Percentiles rank a stretch among this genome's conserved stretches.
phyloP scores from a whole-genome alignment of 768 basidiomycete genomes.

The Kwoniella heveanensis region DNA sequence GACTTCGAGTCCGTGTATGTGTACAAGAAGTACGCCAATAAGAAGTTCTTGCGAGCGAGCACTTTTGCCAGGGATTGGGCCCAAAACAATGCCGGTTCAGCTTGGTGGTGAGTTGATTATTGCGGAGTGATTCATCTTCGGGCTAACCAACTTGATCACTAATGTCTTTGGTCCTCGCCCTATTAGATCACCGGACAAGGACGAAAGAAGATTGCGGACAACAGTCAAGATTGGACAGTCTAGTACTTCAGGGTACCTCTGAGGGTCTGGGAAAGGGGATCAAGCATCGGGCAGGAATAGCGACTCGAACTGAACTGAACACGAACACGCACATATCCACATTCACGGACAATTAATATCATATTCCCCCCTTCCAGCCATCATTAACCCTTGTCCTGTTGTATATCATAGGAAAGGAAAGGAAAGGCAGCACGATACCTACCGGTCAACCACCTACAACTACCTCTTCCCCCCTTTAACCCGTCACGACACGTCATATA shows the following conservation, averaged over 20 bases:
- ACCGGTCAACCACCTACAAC: neutral
- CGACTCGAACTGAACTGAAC: constrained; percentile 1
- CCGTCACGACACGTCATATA: neutral
- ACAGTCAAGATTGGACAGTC: neutral
- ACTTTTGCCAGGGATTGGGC: constrained; percentile 60
- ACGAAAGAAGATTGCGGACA: neutral
- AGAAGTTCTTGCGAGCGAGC: constrained; percentile 89
- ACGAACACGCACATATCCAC: neutral
- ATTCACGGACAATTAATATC: constrained; percentile 3
- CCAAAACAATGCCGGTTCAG: constrained; percentile 36
- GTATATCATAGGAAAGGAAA: neutral
- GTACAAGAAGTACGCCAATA: constrained; percentile 94
- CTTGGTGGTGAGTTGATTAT: constrained; percentile 25
- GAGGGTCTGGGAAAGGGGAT: neutral
- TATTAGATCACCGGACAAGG: too few relatives aligned
- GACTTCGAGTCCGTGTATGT: constrained; percentile 83
- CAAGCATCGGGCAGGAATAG: neutral
- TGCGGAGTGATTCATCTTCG: too few relatives aligned
- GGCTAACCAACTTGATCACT: too few relatives aligned
- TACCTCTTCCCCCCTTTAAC: neutral
- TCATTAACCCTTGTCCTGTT: neutral
- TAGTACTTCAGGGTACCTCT: neutral
- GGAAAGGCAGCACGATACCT: neutral
- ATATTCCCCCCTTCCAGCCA: neutral
- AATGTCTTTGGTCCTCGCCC: too few relatives aligned